A percentile compares a stretch with the other conserved stretches of the same genome.
Conservation (phyloP, 139 green algal genomes). For the Chlamydomonas schloesseri region DNA sequence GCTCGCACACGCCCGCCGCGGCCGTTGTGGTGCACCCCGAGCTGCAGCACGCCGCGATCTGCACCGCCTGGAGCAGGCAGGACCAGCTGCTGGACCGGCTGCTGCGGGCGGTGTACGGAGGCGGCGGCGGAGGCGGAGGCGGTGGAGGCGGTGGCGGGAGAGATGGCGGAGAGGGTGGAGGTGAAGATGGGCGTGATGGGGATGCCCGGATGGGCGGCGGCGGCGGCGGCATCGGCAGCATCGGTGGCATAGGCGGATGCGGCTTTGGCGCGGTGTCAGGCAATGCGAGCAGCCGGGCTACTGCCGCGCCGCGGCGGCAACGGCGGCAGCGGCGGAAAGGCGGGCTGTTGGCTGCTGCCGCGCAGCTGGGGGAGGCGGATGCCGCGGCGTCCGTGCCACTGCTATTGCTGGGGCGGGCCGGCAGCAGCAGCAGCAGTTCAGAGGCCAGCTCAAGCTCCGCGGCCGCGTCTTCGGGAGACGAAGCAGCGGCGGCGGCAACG, state of each 20-base stretch:
- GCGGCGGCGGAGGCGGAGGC: no score
- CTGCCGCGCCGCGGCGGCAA: not conserved
- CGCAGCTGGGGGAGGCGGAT: not conserved
- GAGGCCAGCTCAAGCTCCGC: no score
- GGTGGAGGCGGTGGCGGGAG: no score
- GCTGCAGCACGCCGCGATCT: slow-evolving; percentile 46
- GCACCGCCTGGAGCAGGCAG: slow-evolving; percentile 15
- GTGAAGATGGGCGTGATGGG: not conserved
- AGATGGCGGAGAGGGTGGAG: not conserved
- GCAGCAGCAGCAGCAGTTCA: not conserved
- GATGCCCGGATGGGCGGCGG: not conserved
- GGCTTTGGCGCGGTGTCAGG: not conserved
- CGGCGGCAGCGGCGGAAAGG: not conserved
- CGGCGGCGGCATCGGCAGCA: not conserved
- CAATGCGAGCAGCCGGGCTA: no score
- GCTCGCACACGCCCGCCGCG: slow-evolving; percentile 9
- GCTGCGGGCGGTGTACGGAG: slow-evolving; percentile 22
- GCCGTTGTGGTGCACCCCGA: slow-evolving; percentile 19
- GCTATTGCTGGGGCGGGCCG: not conserved
- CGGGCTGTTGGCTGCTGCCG: no score
- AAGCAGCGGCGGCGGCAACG: no score
- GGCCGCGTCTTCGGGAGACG: no score
- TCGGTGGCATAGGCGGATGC: no score
- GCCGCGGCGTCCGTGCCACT: not conserved
- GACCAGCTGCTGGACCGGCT: slow-evolving; percentile 23